Percentiles rank a stretch among this genome's conserved stretches.
These are phyloP conservation scores for Nyctanthes arbortristis DNA, from an alignment of 257 asterid genomes.

Conservation along the genomic window DNA sequence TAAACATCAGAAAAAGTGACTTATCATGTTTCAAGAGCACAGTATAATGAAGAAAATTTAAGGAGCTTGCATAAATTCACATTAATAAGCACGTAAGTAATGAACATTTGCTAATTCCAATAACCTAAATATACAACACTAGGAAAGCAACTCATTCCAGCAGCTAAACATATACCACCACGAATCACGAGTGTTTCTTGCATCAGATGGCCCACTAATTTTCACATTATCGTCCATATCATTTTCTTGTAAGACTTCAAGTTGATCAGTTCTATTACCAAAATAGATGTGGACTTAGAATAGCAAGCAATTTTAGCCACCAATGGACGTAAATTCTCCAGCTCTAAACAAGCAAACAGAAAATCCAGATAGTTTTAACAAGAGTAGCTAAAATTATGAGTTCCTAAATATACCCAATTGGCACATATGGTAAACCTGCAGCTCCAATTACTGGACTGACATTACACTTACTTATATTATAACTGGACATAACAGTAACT, in stretches of 20 bases:
- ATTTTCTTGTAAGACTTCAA: not conserved
- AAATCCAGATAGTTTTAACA: not conserved
- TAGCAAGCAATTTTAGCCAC: not conserved
- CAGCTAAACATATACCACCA: too few species aligned
- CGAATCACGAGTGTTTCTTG: not conserved
- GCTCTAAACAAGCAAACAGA: not conserved
- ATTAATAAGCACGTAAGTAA: slow-evolving; percentile 8
- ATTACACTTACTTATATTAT: not conserved
- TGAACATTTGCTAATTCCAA: not conserved
- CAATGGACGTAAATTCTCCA: not conserved
- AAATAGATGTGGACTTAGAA: not conserved
- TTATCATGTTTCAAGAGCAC: not conserved
- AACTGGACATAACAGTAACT: not conserved
- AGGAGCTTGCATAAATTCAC: not conserved
- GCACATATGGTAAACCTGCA: not conserved
- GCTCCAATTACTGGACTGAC: not conserved
- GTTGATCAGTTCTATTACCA: not conserved
- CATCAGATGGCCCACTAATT: not conserved
- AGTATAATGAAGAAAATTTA: not conserved
- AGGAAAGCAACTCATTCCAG: too few species aligned
- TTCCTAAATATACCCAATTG: not conserved
- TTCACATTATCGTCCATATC: not conserved
- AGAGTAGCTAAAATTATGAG: not conserved
- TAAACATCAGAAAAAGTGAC: slow-evolving; percentile 1
- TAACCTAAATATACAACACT: not conserved